Evolutionary conservation across 179 eudicot species (phyloP).

Genomic region (Spinacia oleracea): DNA sequence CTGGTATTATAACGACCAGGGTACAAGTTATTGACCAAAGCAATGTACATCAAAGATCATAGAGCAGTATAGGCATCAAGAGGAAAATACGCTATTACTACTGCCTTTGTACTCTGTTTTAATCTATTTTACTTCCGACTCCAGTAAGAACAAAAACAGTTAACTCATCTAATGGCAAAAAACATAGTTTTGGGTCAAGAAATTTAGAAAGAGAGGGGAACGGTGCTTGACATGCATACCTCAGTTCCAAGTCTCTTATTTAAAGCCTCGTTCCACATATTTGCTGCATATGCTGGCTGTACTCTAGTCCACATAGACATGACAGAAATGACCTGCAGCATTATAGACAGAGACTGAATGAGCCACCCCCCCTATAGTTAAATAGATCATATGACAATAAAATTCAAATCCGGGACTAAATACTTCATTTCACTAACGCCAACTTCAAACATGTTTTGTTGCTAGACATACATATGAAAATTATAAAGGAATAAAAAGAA

Average conservation of each 20-base stretch:
- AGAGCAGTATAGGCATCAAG: neutral
- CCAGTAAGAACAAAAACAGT: neutral
- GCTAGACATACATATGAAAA: neutral
- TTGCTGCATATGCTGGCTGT: slow-evolving; percentile 98
- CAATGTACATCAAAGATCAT: neutral
- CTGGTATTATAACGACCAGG: neutral
- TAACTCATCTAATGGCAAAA: neutral
- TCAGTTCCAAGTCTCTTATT: slow-evolving; percentile 95
- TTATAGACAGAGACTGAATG: neutral
- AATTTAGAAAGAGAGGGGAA: neutral
- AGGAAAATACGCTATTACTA: too few species aligned
- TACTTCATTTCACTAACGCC: neutral
- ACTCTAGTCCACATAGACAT: slow-evolving; percentile 99
- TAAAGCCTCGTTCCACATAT: slow-evolving; percentile 99
- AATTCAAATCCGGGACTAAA: neutral
- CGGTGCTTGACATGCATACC: slow-evolving; percentile 38
- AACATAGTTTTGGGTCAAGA: neutral
- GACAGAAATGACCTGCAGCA: slow-evolving; percentile 87
- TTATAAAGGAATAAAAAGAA: neutral
- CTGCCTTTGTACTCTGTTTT: neutral
- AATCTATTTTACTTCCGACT: neutral
- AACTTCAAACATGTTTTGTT: neutral
- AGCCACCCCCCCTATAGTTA: neutral
- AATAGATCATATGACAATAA: neutral
- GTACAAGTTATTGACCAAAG: neutral